Evolutionary conservation across 495 filamentous ascomycete genomes (phyloP), one percentile per base, ranked within the genome.

Genomic region (Penicillium samsonianum): DNA sequence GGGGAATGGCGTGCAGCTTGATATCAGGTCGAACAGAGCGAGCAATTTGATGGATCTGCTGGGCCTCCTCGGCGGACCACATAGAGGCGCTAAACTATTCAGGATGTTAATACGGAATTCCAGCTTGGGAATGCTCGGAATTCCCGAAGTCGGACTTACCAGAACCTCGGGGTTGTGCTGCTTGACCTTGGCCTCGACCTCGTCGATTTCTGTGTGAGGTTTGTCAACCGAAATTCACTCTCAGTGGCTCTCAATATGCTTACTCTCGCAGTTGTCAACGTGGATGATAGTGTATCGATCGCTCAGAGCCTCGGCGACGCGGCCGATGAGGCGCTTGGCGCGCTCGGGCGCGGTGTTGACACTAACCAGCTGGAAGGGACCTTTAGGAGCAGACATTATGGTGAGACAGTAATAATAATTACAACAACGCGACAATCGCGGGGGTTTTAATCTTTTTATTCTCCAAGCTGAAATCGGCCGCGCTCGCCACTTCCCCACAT

Each of bases 281-380:
- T 89, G 77, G 51, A 78, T 67, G 61, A 89, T 84, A 14, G 70
- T 81, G 67, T 86, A 87, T 25, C 72, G 72, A 49, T 85, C 82
- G 63, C 83, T 84, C 43, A 88, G 62, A 12, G 71, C 76, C 47
- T 87, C 82, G 25, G 80, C 76, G 7, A 87, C 66, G 4, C 79
- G 76, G 17, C 84, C 86, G 64, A 87, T 82, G 37, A 88, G 70
- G 10, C 73, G 68, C 67, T 83, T 80, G 37, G 86, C 86, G 30
- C 86, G 79, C 57, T 86, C 85, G 9, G 86, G 86, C 1, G 78
- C 85, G 44, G 80, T 89, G 75, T 88, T 88, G 62, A 89, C 86
- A 11, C 85, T 87, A 45, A 87, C 80, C 20, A 89, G 80, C 50
- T 70, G 80, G 70, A 78, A 88, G 17, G 83, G 82, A 33, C 82